phyloP scores from a whole-genome alignment of 768 basidiomycete genomes.

The Strobilomyces dryophilus region DNA sequence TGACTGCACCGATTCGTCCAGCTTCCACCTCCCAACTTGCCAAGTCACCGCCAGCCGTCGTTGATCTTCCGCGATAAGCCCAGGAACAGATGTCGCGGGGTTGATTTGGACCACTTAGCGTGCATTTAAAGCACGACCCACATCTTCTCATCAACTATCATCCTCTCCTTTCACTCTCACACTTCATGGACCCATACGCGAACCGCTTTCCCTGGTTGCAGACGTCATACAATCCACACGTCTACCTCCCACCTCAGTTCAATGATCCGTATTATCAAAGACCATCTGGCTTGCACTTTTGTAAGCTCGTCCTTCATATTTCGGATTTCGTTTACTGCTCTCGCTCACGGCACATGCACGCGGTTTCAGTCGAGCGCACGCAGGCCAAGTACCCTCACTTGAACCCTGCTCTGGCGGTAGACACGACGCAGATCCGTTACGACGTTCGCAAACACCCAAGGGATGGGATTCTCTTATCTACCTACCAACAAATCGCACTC shows the following conservation, averaged over 20 bases:
- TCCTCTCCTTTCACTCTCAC: neutral
- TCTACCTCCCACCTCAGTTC: constrained; percentile 25
- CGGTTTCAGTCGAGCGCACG: constrained; percentile 14
- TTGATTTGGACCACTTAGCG: constrained; percentile 4
- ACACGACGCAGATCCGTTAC: constrained; percentile 46
- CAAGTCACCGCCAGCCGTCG: neutral
- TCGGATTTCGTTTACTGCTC: neutral
- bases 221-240: constrained; percentile 27
- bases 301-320: constrained; percentile 14
- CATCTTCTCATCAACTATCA: neutral
- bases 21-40: no score
- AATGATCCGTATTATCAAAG: constrained; percentile 11
- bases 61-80: neutral
- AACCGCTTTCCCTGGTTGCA: constrained; percentile 23
- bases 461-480: constrained; percentile 39
- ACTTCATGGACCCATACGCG: constrained; percentile 23
- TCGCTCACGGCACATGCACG: neutral
- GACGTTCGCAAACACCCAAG: constrained; percentile 44
- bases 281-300: constrained; percentile 11
- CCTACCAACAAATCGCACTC: constrained; percentile 37
- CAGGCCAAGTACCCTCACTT: constrained; percentile 46
- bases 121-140: neutral
- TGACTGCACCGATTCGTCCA: neutral
- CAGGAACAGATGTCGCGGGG: constrained; percentile 1
- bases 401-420: constrained; percentile 50